Evolutionary conservation across 2,329 filamentous ascomycete genomes (phyloP), one percentile per base, ranked within the genome.

Genomic region (Cyphellophora attinorum): DNA sequence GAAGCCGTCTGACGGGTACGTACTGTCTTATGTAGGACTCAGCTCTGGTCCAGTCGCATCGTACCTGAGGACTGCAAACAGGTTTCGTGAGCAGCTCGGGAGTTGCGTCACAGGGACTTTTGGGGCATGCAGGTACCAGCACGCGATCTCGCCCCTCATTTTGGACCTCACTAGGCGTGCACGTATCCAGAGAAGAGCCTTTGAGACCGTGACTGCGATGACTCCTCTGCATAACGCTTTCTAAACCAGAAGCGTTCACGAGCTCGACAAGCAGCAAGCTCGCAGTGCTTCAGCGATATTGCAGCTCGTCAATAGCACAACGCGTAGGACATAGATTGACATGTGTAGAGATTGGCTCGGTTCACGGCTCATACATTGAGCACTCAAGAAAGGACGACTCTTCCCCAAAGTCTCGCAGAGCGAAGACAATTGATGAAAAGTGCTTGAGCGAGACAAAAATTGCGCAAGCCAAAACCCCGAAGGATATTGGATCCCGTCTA

Each of bases 391-490:
- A n/a, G n/a, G n/a, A n/a, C n/a, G n/a, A n/a, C 45, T 46, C 46
- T 50, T 50, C 47, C 44, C 42, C 47, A 50, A 37, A 33, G 34
- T 38, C 29, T 44, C 40, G 41, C 42, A 6, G 37, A 45, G 42
- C 42, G 36, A 41, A 36, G 12, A 17, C 5, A 29, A 39, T 25
- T 48, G 47, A 47, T 47, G 47, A 50, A 50, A 50, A 50, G 44
- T 33, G 11, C 2, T 19, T 35, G 29, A 27, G 27, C 32, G 44
- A 43, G 47, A 45, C 47, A 50, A 50, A 50, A 50, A 50, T 46
- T 48, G 27, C 47, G 43, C 46, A 42, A 35, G 42, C 47, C 45
- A 47, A 42, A 49, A 39, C 45, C 45, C 45, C 46, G 46, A 49
- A 49, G 44, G 45, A 49, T 39, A 45, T 42, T 47, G 45, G 47